Conservation (phyloP, 2,329 filamentous ascomycete genomes). For the Colletotrichum limetticola region DNA sequence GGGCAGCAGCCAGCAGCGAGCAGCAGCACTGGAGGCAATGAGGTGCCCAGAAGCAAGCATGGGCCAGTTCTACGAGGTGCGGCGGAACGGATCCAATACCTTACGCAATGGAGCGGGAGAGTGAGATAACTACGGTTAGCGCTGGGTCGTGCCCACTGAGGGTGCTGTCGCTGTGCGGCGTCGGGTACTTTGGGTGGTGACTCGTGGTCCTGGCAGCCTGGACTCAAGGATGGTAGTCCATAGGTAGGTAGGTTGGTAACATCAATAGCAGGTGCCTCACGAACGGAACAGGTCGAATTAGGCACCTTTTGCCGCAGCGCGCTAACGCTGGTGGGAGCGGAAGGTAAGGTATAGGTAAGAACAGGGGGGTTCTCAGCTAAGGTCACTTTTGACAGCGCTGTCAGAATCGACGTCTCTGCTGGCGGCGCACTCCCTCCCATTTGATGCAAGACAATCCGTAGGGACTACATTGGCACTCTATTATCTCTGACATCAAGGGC, state of each 20-base stretch:
- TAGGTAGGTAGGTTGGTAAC: too few species aligned
- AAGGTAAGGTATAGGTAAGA: background rate
- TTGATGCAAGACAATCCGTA: too few species aligned
- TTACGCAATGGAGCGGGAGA: too few species aligned
- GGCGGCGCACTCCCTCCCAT: too few species aligned
- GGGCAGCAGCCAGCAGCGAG: conserved; percentile 12
- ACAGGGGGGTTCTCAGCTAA: background rate
- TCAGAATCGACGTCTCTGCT: too few species aligned
- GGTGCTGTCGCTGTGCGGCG: background rate
- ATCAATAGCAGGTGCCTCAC: background rate
- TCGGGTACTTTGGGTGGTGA: background rate
- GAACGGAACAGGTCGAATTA: background rate
- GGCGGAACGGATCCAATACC: too few species aligned
- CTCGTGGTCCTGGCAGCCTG: background rate
- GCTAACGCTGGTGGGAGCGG: conserved; percentile 14
- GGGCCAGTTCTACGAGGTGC: background rate
- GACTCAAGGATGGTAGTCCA: background rate
- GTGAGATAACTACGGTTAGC: background rate
- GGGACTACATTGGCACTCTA: background rate
- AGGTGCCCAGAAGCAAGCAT: background rate
- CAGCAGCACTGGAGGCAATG: background rate
- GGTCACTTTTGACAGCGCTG: too few species aligned
- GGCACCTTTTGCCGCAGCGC: conserved; percentile 11
- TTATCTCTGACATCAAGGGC: background rate
- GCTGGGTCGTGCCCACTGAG: background rate